phyloP scores from a whole-genome alignment of 2,329 filamentous ascomycete species.

The Colletotrichum spinosum region DNA sequence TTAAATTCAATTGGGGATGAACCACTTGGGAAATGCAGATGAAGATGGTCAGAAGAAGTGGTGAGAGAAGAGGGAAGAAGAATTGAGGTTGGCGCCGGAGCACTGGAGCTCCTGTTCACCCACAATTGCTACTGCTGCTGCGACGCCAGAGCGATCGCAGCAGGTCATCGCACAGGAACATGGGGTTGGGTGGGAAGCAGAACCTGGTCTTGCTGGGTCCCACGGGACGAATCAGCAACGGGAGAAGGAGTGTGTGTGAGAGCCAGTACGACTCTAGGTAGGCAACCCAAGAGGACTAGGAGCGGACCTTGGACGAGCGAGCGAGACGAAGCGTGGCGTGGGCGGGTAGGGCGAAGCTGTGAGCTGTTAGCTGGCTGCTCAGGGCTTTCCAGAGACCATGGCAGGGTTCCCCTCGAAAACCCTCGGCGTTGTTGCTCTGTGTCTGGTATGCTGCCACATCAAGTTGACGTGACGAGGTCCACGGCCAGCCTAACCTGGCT shows the following conservation, averaged over 20 bases:
- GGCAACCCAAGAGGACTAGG: background rate
- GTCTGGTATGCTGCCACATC: conserved; percentile 31
- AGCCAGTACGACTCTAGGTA: conserved; percentile 8
- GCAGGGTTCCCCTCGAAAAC: conserved; percentile 29
- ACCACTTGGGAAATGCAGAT: conserved; percentile 6
- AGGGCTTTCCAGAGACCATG: background rate
- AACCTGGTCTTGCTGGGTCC: conserved; percentile 12
- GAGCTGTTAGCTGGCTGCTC: conserved; percentile 9
- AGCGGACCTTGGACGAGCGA: conserved; percentile 1
- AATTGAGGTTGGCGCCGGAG: conserved; percentile 36
- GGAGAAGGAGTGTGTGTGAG: conserved; percentile 21
- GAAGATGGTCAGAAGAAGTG: conserved; percentile 14
- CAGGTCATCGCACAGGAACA: conserved; percentile 36
- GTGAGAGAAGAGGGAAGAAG: conserved; percentile 34
- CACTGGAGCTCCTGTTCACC: conserved; percentile 11
- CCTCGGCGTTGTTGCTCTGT: background rate
- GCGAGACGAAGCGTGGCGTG: conserved; percentile 10
- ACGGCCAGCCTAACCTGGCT: conserved; percentile 10
- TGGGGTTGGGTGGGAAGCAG: conserved; percentile 22
- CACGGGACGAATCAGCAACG: conserved; percentile 35
- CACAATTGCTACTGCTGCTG: conserved; percentile 13
- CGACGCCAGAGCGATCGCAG: conserved; percentile 18
- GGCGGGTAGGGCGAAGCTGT: conserved; percentile 19
- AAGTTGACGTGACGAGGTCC: conserved; percentile 37
- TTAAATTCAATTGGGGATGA: conserved; percentile 25